A percentile compares a stretch with the other conserved stretches of the same genome.
Conservation (phyloP, 768 basidiomycete genomes). For the Imleria badia region DNA sequence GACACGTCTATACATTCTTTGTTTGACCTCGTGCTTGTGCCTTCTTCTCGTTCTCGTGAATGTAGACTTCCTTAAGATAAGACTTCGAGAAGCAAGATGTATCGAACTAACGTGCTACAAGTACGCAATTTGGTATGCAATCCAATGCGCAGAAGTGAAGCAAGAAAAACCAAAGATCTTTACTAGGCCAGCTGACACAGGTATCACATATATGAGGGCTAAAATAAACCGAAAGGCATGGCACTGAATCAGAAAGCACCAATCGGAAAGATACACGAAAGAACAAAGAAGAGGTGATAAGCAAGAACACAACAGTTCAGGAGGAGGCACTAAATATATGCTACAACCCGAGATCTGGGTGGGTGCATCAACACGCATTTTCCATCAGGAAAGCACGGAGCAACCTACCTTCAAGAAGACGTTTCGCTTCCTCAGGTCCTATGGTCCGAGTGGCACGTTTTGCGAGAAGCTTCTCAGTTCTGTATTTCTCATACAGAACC, state of each 20-base stretch:
- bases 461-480: conserved; percentile 88
- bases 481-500: conserved; percentile 89
- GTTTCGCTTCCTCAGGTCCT: conserved; percentile 68
- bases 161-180: conserved; percentile 26
- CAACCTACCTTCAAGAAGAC: conserved; percentile 67
- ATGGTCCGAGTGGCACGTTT: conserved; percentile 80
- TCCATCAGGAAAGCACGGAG: conserved; percentile 17
- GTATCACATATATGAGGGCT: conserved; percentile 19
- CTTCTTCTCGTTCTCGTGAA: conserved; percentile 5
- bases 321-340: conserved; percentile 24
- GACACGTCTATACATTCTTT: background rate
- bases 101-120: conserved; percentile 25
- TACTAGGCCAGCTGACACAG: conserved; percentile 14
- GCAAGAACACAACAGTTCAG: conserved; percentile 21
- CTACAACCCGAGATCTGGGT: conserved; percentile 48
- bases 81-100: conserved; percentile 20
- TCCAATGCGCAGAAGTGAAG: conserved; percentile 16
- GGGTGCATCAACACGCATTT: conserved; percentile 24
- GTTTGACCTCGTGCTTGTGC: conserved; percentile 3
- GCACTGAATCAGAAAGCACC: conserved; percentile 1
- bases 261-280: conserved; percentile 4
- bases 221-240: conserved; percentile 4
- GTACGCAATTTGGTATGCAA: conserved; percentile 21
- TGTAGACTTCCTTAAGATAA: background rate
- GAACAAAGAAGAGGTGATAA: conserved; percentile 14